Conservation (phyloP, 169 alveolate genomes). For the Toxoplasma gondii region DNA sequence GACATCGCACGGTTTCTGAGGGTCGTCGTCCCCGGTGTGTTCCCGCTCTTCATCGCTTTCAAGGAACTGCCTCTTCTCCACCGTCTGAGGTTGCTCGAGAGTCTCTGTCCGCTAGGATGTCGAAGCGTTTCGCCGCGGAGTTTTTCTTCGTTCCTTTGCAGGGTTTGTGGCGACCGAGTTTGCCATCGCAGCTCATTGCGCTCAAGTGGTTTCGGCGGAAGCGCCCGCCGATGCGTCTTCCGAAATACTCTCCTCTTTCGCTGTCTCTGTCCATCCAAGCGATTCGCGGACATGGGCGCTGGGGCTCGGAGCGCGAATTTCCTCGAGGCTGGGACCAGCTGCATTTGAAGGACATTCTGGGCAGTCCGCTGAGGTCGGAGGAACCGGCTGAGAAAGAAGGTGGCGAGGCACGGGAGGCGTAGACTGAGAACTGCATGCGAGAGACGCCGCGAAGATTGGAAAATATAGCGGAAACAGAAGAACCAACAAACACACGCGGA, state of each 20-base stretch:
- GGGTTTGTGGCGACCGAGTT: slow-evolving; percentile 89
- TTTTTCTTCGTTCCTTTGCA: background rate
- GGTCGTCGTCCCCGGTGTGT: background rate
- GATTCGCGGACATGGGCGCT: slow-evolving; percentile 87
- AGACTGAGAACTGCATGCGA: background rate
- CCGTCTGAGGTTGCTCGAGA: too few species aligned
- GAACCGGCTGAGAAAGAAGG: background rate
- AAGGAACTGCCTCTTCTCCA: background rate
- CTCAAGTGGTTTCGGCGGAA: slow-evolving; percentile 82
- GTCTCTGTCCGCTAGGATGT: too few species aligned
- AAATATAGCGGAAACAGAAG: background rate
- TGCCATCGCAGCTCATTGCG: slow-evolving; percentile 81
- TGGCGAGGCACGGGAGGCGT: background rate
- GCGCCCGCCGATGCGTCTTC: slow-evolving; percentile 77
- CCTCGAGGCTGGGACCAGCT: slow-evolving; percentile 90
- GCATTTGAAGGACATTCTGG: slow-evolving; percentile 81
- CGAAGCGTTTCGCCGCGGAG: too few species aligned
- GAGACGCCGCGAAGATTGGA: background rate
- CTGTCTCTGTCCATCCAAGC: slow-evolving; percentile 82
- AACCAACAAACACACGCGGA: too few species aligned
- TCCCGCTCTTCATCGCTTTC: background rate
- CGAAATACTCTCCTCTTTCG: slow-evolving; percentile 86
- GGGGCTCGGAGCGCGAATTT: slow-evolving; percentile 87
- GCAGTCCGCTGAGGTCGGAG: slow-evolving; percentile 71
- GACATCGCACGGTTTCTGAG: too few species aligned